Evolutionary conservation across 2,329 filamentous ascomycete genomes (phyloP).

Genomic region (Pseudogymnoascus destructans): DNA sequence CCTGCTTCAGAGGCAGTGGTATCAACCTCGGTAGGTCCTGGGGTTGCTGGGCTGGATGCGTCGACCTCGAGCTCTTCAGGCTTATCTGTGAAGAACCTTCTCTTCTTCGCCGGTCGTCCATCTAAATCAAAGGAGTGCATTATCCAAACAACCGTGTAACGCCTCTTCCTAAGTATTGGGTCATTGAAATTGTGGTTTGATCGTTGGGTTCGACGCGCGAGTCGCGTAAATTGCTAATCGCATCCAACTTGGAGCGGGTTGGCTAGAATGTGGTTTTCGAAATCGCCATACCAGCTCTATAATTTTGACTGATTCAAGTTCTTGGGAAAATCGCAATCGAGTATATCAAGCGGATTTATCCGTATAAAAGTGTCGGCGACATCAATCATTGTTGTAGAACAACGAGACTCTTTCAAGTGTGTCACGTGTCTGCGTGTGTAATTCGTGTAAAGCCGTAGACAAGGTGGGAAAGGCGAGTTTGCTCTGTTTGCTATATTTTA

Average conservation of each 20-base stretch:
- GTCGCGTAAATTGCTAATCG: constrained; percentile 9
- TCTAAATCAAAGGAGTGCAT: constrained; percentile 29
- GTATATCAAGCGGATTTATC: background rate
- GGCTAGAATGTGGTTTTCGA: background rate
- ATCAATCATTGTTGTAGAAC: background rate
- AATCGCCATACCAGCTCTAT: background rate
- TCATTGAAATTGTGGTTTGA: background rate
- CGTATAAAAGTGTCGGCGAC: background rate
- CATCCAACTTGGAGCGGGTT: background rate
- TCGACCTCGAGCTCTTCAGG: constrained; percentile 18
- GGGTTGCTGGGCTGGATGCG: constrained; percentile 14
- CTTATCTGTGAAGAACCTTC: constrained; percentile 33
- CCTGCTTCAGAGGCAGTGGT: background rate
- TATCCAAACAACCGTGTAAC: background rate
- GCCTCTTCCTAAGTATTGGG: background rate
- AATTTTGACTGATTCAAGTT: background rate
- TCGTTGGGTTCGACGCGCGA: background rate
- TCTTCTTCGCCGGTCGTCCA: constrained; percentile 35
- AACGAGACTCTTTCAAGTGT: background rate
- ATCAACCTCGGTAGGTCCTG: background rate
- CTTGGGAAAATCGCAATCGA: background rate
- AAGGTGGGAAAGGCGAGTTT: background rate
- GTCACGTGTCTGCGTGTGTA: background rate
- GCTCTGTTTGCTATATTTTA: constrained; percentile 1
- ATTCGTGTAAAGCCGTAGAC: background rate